Evolutionary conservation across 768 basidiomycete genomes (phyloP).

Genomic region (Amanita inopinata): DNA sequence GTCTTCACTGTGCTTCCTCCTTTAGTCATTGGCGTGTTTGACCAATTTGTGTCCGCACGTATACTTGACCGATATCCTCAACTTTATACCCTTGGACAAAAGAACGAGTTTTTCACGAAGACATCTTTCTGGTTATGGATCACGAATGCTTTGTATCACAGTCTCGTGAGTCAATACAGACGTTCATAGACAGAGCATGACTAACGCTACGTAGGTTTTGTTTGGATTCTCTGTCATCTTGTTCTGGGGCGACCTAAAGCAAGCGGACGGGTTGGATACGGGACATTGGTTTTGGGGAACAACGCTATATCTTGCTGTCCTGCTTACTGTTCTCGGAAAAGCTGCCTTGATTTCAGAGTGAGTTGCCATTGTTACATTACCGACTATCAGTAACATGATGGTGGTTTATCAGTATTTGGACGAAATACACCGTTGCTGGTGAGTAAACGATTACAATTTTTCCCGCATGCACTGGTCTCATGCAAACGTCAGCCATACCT

Average conservation of each 20-base stretch:
- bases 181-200: background rate
- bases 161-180: conserved; percentile 48
- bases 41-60: conserved; percentile 96
- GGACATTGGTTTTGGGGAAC: conserved; percentile 99
- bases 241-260: conserved; percentile 90
- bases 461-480: conserved; percentile 9
- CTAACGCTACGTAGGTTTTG: conserved; percentile 46
- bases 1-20: conserved; percentile 94
- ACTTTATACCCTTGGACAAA: conserved; percentile 88
- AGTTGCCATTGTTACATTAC: conserved; percentile 22
- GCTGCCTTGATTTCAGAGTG: conserved; percentile 97
- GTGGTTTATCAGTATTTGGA: conserved; percentile 71
- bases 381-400: background rate
- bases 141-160: conserved; percentile 83
- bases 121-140: conserved; percentile 92
- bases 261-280: conserved; percentile 68
- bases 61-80: conserved; percentile 97
- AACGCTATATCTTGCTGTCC: conserved; percentile 85
- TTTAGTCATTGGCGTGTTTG: conserved; percentile 94
- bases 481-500: conserved; percentile 62
- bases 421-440: conserved; percentile 96
- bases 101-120: conserved; percentile 87
- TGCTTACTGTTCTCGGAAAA: conserved; percentile 93
- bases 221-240: conserved; percentile 83
- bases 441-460: conserved; percentile 16